phyloP scores from a whole-genome alignment of 2,329 filamentous ascomycete species.

The Aotearoamyces nothofagi region DNA sequence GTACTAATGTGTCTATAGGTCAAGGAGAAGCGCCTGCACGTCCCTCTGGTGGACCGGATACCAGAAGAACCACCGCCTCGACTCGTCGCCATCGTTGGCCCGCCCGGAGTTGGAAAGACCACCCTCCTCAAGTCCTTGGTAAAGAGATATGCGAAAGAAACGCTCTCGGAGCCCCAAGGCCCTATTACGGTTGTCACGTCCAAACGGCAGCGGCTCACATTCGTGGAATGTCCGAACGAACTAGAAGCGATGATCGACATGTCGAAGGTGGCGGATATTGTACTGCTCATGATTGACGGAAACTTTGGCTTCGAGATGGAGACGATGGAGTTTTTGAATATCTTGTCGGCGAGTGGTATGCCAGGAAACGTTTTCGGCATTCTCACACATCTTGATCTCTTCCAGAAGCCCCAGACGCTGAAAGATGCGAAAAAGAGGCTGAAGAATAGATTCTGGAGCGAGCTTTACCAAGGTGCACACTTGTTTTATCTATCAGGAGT shows the following conservation, averaged over 20 bases:
- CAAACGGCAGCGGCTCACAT: slow-evolving; percentile 87
- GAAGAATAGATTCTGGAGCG: slow-evolving; percentile 93
- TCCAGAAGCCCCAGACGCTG: slow-evolving; percentile 81
- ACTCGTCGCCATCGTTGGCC: slow-evolving; percentile 86
- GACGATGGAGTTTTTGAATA: slow-evolving; percentile 98
- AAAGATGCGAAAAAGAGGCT: slow-evolving; percentile 91
- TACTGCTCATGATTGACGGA: slow-evolving; percentile 94
- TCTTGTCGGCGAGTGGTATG: slow-evolving; percentile 90
- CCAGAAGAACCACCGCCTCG: slow-evolving; percentile 91
- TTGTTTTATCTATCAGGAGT: slow-evolving; percentile 94
- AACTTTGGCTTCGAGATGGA: slow-evolving; percentile 99
- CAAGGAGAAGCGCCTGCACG: slow-evolving; percentile 91
- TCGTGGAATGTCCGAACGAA: slow-evolving; percentile 94
- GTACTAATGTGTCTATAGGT: slow-evolving; percentile 36
- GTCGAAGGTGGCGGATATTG: slow-evolving; percentile 93
- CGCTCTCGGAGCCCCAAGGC: slow-evolving; percentile 74
- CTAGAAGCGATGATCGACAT: slow-evolving; percentile 94
- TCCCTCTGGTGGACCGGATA: slow-evolving; percentile 87
- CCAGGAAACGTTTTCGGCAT: slow-evolving; percentile 97
- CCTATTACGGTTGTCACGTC: slow-evolving; percentile 94
- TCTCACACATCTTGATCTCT: slow-evolving; percentile 88
- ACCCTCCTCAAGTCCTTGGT: slow-evolving; percentile 91
- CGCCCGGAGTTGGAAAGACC: slow-evolving; percentile 89
- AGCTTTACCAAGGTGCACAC: slow-evolving; percentile 92
- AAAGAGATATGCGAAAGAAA: slow-evolving; percentile 89